A percentile compares a stretch with the other conserved stretches of the same genome.
Evolutionary conservation across 2,329 filamentous ascomycete species (phyloP).

Genomic region (Aureobasidium sp.): DNA sequence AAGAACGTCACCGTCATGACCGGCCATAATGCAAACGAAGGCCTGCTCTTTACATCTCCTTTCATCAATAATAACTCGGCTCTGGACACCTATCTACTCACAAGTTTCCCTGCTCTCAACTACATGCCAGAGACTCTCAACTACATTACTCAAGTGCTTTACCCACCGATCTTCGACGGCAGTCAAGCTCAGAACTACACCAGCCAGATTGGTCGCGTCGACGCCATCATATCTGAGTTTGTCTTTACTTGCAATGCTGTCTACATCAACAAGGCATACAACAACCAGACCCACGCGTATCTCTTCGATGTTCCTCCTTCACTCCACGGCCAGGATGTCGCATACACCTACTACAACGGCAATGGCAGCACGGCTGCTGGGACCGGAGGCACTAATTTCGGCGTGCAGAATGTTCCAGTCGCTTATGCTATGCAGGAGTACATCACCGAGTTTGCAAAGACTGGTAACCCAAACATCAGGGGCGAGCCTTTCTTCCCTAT

Average conservation of each 20-base stretch:
- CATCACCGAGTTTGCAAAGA: slow-evolving; percentile 38
- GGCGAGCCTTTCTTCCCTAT: slow-evolving; percentile 39
- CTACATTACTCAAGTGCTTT: slow-evolving; percentile 40
- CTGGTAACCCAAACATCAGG: slow-evolving; percentile 32
- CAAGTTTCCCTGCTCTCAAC: slow-evolving; percentile 26
- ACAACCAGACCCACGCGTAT: slow-evolving; percentile 45
- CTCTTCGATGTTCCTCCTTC: slow-evolving; percentile 48
- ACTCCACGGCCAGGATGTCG: slow-evolving; percentile 47
- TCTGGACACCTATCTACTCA: slow-evolving; percentile 25
- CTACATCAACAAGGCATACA: slow-evolving; percentile 42
- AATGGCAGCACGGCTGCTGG: slow-evolving; percentile 19
- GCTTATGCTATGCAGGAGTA: slow-evolving; percentile 42
- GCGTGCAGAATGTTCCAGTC: slow-evolving; percentile 24
- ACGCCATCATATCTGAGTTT: slow-evolving; percentile 38
- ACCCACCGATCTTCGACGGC: slow-evolving; percentile 45
- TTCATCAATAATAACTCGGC: slow-evolving; percentile 29
- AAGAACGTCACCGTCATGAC: slow-evolving; percentile 40
- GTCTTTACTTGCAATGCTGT: slow-evolving; percentile 46
- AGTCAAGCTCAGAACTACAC: slow-evolving; percentile 38
- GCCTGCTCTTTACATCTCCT: slow-evolving; percentile 38
- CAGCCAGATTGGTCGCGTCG: slow-evolving; percentile 37
- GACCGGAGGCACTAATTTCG: background rate
- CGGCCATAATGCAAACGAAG: slow-evolving; percentile 41
- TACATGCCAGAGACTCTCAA: slow-evolving; percentile 29
- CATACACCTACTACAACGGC: slow-evolving; percentile 48